phyloP scores from a whole-genome alignment of 768 basidiomycete species.

The Leucocoprinus sp. region DNA sequence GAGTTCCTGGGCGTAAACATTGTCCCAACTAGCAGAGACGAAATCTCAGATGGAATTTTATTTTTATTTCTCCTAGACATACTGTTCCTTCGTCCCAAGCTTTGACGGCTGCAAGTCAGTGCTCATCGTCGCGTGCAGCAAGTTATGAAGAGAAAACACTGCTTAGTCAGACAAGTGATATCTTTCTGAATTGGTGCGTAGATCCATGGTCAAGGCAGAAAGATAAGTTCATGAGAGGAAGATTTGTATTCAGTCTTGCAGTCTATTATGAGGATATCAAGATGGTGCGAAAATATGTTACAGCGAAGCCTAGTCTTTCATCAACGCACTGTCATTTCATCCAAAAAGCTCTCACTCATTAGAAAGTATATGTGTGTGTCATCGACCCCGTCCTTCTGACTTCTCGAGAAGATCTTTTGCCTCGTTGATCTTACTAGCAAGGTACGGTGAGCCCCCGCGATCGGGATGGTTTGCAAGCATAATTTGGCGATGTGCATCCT shows the following conservation, averaged over 20 bases:
- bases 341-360: background rate
- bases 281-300: slow-evolving; percentile 9
- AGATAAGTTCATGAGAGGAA: background rate
- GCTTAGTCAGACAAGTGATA: slow-evolving; percentile 25
- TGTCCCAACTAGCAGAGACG: slow-evolving; percentile 55
- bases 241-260: slow-evolving; percentile 7
- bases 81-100: slow-evolving; percentile 78
- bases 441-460: slow-evolving; percentile 95
- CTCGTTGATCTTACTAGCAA: slow-evolving; percentile 98
- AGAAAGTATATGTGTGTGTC: background rate
- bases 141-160: slow-evolving; percentile 11
- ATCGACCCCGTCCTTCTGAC: slow-evolving; percentile 45
- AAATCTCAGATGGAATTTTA: slow-evolving; percentile 1
- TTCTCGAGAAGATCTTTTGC: slow-evolving; percentile 91
- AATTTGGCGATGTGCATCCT: slow-evolving; percentile 93
- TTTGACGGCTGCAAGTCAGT: slow-evolving; percentile 53
- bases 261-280: slow-evolving; percentile 7
- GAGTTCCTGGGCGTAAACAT: slow-evolving; percentile 64
- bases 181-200: background rate
- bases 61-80: slow-evolving; percentile 18
- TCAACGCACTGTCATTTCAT: background rate
- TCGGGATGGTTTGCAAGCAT: slow-evolving; percentile 99
- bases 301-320: background rate
- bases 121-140: slow-evolving; percentile 20
- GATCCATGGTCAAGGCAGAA: background rate